Base-by-base conservation (phyloP, 306 rosid species). In the Lotus japonicus region DNA sequence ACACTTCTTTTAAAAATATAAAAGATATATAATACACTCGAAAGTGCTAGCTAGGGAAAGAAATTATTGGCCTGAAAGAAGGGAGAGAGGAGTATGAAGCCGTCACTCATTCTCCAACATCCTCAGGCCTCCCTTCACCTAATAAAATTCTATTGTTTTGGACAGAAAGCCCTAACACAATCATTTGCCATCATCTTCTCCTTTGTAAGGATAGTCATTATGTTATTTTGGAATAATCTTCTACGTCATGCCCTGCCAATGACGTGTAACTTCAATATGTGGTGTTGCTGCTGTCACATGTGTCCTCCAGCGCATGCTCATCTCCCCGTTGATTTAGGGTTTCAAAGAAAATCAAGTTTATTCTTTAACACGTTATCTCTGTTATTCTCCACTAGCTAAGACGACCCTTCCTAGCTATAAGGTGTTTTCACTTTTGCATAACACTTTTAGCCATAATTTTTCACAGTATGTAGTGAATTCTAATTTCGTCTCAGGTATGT, bases 81-180 rank as follows among this genome's bases (percentile, higher is more conserved):
- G 79, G 65, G 67, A 31, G 36, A 33, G 68, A 78, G 88, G 96
- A 94, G 83, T 83, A 82, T 81, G 11, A 82, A 90, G 91, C 96
- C 97, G 96, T 94, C 92, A 94, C 98, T 94, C 98, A 88, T 94
- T 87, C 86, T 83, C 90, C 94, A 84, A 89, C 95, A 80, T 80
- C 79, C 70, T 67, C 49, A 26, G 36, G 36, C 36, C 0, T 5
- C 51, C 56, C 63, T 70, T 68, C 84, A 88, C 95, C 95, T 80
- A 92, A 88, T 85, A 66, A 83, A 77, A 79, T 75, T 86, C 80
- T 81, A 71, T 86, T 73, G 72, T 70, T 38, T 38, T 74, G 45
- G 84, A 74, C 58, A 79, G 4, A 38, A 62, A 89, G 81, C 87
- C 88, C 87, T 77, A 88, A 86, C 88, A 61, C 74, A 80, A 84